These are phyloP conservation scores for Colletotrichum karsti DNA, from an alignment of 2,329 filamentous ascomycete genomes.

Conservation along the genomic window DNA sequence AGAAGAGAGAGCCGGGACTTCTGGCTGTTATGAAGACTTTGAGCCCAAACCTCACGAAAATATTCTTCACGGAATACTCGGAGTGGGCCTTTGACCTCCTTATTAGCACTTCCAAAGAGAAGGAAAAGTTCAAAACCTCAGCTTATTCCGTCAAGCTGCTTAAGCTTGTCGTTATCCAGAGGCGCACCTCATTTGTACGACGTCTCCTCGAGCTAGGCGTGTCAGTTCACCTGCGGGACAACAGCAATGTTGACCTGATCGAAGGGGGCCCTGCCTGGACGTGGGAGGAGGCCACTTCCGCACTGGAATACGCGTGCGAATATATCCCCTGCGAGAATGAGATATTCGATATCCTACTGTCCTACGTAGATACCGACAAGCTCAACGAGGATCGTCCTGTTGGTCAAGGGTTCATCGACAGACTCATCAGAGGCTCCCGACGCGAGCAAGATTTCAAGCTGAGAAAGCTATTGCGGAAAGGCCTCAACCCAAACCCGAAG, in stretches of 20 bases:
- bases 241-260: background rate
- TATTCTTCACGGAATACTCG: too few relatives aligned
- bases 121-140: background rate
- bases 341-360: background rate
- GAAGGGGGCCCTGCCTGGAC: background rate
- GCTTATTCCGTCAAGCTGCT: background rate
- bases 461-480: background rate
- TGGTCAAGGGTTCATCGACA: background rate
- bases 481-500: background rate
- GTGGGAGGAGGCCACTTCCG: background rate
- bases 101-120: too few relatives aligned
- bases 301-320: background rate
- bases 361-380: background rate
- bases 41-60: too few relatives aligned
- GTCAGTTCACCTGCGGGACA: background rate
- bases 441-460: background rate
- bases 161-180: background rate
- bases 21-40: too few relatives aligned
- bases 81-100: too few relatives aligned
- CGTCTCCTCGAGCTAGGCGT: background rate
- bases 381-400: background rate
- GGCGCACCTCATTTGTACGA: background rate
- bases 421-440: background rate
- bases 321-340: background rate
- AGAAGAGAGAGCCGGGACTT: too few relatives aligned